phyloP scores from a whole-genome alignment of 768 basidiomycete species.

The Mycena amicta region DNA sequence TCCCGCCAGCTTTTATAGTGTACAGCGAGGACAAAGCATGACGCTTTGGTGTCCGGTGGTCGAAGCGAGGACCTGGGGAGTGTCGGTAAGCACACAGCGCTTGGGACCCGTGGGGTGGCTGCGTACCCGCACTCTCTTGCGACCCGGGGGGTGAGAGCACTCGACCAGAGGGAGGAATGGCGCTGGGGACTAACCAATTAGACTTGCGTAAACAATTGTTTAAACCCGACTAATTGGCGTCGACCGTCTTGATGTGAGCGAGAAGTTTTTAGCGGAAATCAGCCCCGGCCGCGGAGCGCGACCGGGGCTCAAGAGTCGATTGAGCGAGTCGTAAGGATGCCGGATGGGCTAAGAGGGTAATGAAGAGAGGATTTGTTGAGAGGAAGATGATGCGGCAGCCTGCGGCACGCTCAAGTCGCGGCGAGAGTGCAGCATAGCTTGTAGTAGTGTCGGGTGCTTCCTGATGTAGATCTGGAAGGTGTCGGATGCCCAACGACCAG shows the following conservation, averaged over 20 bases:
- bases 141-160: too few relatives aligned
- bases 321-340: neutral
- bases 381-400: neutral
- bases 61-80: too few relatives aligned
- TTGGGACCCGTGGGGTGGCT: too few relatives aligned
- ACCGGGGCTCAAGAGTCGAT: neutral
- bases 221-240: neutral
- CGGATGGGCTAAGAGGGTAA: neutral
- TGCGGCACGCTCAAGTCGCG: neutral
- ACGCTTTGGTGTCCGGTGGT: too few relatives aligned
- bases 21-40: too few relatives aligned
- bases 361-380: neutral
- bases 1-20: too few relatives aligned
- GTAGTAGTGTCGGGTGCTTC: constrained; percentile 31
- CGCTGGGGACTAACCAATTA: too few relatives aligned
- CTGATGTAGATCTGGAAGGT: constrained; percentile 34
- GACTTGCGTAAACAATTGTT: neutral
- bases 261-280: neutral
- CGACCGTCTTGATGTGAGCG: neutral
- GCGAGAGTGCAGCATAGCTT: constrained; percentile 4
- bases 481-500: constrained; percentile 35
- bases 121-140: too few relatives aligned
- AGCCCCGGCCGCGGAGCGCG: neutral
- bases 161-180: too few relatives aligned
- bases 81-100: too few relatives aligned